These are phyloP conservation scores for Tetrapisispora arboricola DNA, from an alignment of 805 yeast genomes.

Conservation along the genomic window DNA sequence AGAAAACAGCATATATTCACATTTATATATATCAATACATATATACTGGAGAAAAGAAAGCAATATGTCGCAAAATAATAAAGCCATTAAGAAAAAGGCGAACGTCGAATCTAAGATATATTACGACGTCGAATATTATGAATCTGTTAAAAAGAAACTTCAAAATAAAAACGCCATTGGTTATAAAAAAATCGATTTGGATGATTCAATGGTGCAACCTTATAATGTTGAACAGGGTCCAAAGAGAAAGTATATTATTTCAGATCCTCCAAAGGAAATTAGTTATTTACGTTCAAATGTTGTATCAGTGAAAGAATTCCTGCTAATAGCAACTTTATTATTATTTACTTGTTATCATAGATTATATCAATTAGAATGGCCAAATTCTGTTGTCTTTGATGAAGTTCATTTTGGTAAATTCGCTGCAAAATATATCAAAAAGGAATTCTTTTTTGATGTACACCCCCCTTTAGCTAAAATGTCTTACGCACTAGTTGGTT, in stretches of 20 bases:
- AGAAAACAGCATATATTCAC: too few species aligned
- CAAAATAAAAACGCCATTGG: constrained; percentile 1
- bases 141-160: neutral
- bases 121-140: constrained; percentile 1
- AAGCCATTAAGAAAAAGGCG: neutral
- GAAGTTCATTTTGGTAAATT: constrained; percentile 97
- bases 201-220: constrained; percentile 33
- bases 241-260: constrained; percentile 42
- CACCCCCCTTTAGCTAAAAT: constrained; percentile 76
- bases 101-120: neutral
- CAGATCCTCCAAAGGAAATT: constrained; percentile 39
- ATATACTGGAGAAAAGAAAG: too few species aligned
- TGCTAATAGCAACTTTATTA: constrained; percentile 36
- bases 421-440: constrained; percentile 67
- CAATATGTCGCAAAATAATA: neutral
- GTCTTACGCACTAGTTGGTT: constrained; percentile 62
- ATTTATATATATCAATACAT: too few species aligned
- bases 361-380: constrained; percentile 48
- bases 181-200: constrained; percentile 2
- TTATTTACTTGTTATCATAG: constrained; percentile 49
- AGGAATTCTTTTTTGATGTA: constrained; percentile 59
- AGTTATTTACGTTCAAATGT: constrained; percentile 33
- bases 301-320: constrained; percentile 30
- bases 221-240: constrained; percentile 41
- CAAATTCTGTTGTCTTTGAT: constrained; percentile 80